Evolutionary conservation across 768 basidiomycete species (phyloP).

Genomic region (Suillus subalutaceus): DNA sequence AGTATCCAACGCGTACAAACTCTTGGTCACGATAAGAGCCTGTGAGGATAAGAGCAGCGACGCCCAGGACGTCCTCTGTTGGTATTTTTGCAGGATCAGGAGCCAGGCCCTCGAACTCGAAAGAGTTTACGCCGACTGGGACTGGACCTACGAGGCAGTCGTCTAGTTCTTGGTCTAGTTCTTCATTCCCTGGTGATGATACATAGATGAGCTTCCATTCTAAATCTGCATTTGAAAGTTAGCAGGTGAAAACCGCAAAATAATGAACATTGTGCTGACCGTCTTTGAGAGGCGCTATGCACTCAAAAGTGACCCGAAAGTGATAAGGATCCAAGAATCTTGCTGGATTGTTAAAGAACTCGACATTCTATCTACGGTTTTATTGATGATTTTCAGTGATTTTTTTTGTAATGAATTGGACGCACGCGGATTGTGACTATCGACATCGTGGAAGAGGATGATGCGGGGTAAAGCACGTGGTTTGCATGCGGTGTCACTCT

Average conservation of each 20-base stretch:
- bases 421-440: slow-evolving; percentile 70
- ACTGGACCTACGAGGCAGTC: slow-evolving; percentile 98
- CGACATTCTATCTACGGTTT: slow-evolving; percentile 75
- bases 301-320: slow-evolving; percentile 97
- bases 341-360: slow-evolving; percentile 92
- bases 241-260: background rate
- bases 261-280: slow-evolving; percentile 41
- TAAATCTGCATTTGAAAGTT: slow-evolving; percentile 63
- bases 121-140: slow-evolving; percentile 94
- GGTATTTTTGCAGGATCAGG: slow-evolving; percentile 88
- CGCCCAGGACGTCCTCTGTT: slow-evolving; percentile 88
- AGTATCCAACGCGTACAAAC: slow-evolving; percentile 99
- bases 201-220: slow-evolving; percentile 99
- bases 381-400: background rate
- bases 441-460: slow-evolving; percentile 47
- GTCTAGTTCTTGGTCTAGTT: slow-evolving; percentile 96
- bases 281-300: slow-evolving; percentile 87
- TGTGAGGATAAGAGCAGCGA: slow-evolving; percentile 95
- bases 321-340: slow-evolving; percentile 89
- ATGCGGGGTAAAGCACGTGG: slow-evolving; percentile 14
- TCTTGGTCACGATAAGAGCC: slow-evolving; percentile 97
- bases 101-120: slow-evolving; percentile 90
- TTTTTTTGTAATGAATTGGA: slow-evolving; percentile 11
- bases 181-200: slow-evolving; percentile 88
- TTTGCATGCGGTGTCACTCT: slow-evolving; percentile 9